These are phyloP conservation scores for Hypoxylon sp. DNA, from an alignment of 2,329 filamentous ascomycete species.

Conservation along the genomic window DNA sequence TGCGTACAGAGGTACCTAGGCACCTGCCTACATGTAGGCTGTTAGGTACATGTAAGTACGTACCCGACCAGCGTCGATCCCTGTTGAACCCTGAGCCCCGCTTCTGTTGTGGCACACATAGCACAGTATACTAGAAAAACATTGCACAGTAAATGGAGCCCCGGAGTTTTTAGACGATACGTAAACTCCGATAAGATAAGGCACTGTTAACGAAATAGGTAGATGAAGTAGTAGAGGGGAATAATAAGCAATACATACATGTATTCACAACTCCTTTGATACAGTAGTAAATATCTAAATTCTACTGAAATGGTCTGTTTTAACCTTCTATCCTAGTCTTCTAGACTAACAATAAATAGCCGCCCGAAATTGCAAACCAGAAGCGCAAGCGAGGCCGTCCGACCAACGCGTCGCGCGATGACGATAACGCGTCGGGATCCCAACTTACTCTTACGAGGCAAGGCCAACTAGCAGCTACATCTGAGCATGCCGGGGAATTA, in stretches of 20 bases:
- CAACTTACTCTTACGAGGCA: slow-evolving; percentile 42
- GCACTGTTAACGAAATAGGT: background rate
- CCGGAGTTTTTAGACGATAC: slow-evolving; percentile 9
- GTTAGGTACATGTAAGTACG: slow-evolving; percentile 1
- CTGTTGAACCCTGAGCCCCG: slow-evolving; percentile 17
- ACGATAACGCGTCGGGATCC: slow-evolving; percentile 49
- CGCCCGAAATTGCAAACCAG: slow-evolving; percentile 52
- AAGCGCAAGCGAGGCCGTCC: slow-evolving; percentile 63
- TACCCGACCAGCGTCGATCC: background rate
- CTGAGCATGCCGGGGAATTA: slow-evolving; percentile 23
- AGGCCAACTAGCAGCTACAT: slow-evolving; percentile 30
- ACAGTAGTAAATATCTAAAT: background rate
- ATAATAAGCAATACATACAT: slow-evolving; percentile 5
- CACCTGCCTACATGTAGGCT: too few species aligned
- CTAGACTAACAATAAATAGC: slow-evolving; percentile 39
- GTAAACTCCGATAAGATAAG: slow-evolving; percentile 29
- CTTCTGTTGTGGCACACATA: slow-evolving; percentile 14
- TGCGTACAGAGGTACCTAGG: background rate
- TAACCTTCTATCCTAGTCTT: background rate
- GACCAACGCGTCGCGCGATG: slow-evolving; percentile 59
- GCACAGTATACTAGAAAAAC: background rate
- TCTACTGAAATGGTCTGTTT: slow-evolving; percentile 32
- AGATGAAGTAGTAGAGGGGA: slow-evolving; percentile 15
- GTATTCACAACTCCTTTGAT: slow-evolving; percentile 2
- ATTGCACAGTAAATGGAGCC: background rate